Conservation (phyloP, 2,329 filamentous ascomycete genomes). For the Apiospora malaysiana region DNA sequence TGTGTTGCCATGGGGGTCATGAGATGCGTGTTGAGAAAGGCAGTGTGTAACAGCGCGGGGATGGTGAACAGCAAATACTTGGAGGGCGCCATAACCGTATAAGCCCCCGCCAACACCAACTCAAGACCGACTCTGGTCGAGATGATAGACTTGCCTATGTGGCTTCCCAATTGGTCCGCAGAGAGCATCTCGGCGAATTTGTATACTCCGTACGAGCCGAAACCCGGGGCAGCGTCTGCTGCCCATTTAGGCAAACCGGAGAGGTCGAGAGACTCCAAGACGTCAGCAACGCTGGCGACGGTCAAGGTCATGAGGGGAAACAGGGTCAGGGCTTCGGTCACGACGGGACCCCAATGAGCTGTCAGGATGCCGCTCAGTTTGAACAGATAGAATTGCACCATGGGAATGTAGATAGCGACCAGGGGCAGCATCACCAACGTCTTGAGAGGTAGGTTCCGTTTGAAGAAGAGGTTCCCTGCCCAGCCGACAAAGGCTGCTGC, state of each 20-base stretch:
- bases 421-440: conserved; percentile 67
- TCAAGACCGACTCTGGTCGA: conserved; percentile 77
- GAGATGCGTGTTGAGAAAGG: conserved; percentile 76
- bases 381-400: conserved; percentile 75
- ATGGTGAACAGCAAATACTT: conserved; percentile 69
- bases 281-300: conserved; percentile 66
- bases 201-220: conserved; percentile 71
- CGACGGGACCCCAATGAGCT: conserved; percentile 72
- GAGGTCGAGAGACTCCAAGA: conserved; percentile 67
- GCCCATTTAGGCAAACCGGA: conserved; percentile 60
- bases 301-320: conserved; percentile 72
- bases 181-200: conserved; percentile 54
- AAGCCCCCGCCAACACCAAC: conserved; percentile 67
- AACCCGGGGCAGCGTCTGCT: conserved; percentile 67
- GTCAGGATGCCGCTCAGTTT: conserved; percentile 70
- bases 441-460: conserved; percentile 54
- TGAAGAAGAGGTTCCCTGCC: conserved; percentile 67
- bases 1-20: conserved; percentile 64
- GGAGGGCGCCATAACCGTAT: conserved; percentile 71
- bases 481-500: conserved; percentile 74
- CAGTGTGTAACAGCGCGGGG: conserved; percentile 75
- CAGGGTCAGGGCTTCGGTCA: conserved; percentile 77
- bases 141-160: conserved; percentile 66
- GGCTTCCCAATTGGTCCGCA: conserved; percentile 47
- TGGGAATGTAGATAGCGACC: conserved; percentile 76